A percentile compares a stretch with the other conserved stretches of the same genome.
Evolutionary conservation across 768 basidiomycete species (phyloP).

Genomic region (Kwoniella sp.): DNA sequence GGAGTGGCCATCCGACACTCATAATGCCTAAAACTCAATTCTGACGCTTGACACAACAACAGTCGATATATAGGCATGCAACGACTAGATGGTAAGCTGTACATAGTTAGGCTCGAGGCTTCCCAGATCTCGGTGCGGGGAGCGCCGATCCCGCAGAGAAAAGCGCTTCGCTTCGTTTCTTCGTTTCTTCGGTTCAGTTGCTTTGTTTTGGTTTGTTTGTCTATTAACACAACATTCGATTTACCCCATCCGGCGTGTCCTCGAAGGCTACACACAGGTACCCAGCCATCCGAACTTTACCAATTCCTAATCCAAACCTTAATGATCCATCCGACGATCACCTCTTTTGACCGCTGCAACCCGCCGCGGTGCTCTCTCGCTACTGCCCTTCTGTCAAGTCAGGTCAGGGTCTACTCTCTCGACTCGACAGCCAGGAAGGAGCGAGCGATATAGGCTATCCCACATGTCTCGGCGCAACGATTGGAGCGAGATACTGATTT

Average conservation of each 20-base stretch:
- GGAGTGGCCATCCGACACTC: too few relatives aligned
- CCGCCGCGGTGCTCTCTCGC: background rate
- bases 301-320: background rate
- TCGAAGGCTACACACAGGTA: background rate
- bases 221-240: too few relatives aligned
- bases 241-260: conserved; percentile 4
- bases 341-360: background rate
- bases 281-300: background rate
- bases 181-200: background rate
- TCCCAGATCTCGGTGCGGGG: background rate
- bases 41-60: background rate
- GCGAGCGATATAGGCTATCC: background rate
- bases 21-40: background rate
- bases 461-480: background rate
- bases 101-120: too few relatives aligned
- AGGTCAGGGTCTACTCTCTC: background rate
- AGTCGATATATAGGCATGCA: background rate
- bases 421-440: too few relatives aligned
- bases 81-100: too few relatives aligned
- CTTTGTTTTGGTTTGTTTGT: background rate
- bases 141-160: background rate
- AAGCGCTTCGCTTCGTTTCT: background rate
- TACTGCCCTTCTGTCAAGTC: background rate
- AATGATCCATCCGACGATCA: conserved; percentile 3
- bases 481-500: background rate